Percentiles rank a stretch among this genome's conserved stretches.
These are phyloP conservation scores for Fraxinus platypoda DNA, from an alignment of 305 asterid genomes.

Conservation along the genomic window DNA sequence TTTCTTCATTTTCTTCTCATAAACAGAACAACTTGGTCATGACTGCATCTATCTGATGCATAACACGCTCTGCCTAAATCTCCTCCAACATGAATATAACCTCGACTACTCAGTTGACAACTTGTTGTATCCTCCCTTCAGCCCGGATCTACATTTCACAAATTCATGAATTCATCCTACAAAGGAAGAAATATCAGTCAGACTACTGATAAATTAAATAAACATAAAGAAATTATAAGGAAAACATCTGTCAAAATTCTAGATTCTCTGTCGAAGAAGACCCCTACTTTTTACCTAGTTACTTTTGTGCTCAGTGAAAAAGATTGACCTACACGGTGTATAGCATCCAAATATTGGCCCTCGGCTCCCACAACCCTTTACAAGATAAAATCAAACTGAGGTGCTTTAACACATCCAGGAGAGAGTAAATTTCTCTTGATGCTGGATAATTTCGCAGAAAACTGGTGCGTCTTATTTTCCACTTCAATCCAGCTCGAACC, in stretches of 20 bases:
- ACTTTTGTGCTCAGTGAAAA: neutral
- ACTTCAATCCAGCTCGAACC: slow-evolving; percentile 78
- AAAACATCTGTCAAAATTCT: neutral
- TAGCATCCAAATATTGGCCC: neutral
- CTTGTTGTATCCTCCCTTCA: neutral
- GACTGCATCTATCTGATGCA: neutral
- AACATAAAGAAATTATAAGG: neutral
- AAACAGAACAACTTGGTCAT: neutral
- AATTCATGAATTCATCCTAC: neutral
- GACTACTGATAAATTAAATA: neutral
- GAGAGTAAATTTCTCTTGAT: slow-evolving; percentile 38
- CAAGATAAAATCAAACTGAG: slow-evolving; percentile 18
- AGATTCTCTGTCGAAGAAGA: neutral
- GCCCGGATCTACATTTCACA: neutral
- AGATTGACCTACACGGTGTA: neutral
- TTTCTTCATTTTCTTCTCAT: neutral
- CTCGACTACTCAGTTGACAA: neutral
- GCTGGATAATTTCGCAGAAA: slow-evolving; percentile 63
- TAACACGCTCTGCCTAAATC: neutral
- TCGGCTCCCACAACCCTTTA: slow-evolving; percentile 5
- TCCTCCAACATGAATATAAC: neutral
- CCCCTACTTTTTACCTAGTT: neutral
- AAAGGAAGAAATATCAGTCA: neutral
- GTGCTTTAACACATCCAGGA: slow-evolving; percentile 35
- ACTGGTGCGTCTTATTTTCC: slow-evolving; percentile 47